These are phyloP conservation scores for Vaccinium macrocarpon DNA, from an alignment of 148 eudicot genomes.

Conservation along the genomic window DNA sequence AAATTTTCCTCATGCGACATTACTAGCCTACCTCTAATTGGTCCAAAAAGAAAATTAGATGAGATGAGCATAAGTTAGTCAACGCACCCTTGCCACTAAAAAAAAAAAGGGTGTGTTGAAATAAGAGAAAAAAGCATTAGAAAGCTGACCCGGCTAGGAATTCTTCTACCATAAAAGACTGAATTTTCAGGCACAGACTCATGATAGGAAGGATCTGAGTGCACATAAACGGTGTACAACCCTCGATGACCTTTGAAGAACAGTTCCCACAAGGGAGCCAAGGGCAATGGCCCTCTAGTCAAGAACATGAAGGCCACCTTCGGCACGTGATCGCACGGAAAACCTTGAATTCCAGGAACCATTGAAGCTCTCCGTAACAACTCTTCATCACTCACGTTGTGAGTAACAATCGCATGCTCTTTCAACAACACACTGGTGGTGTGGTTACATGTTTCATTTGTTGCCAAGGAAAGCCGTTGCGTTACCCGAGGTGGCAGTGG, in stretches of 20 bases:
- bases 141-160: constrained; percentile 62
- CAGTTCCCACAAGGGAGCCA: constrained; percentile 67
- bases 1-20: no score
- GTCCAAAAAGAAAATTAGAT: no score
- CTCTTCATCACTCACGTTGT: constrained; percentile 61
- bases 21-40: no score
- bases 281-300: constrained; percentile 62
- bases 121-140: neutral
- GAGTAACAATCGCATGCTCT: constrained; percentile 22
- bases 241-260: constrained; percentile 63
- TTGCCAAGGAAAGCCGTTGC: neutral
- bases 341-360: constrained; percentile 31
- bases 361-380: constrained; percentile 48
- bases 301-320: constrained; percentile 86
- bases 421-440: neutral
- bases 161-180: constrained; percentile 48
- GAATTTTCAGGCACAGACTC: constrained; percentile 39
- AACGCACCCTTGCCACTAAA: no score
- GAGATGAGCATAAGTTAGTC: no score
- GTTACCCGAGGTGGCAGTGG: neutral
- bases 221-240: constrained; percentile 59
- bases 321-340: constrained; percentile 22
- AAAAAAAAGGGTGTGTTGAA: neutral
- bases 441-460: neutral
- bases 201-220: constrained; percentile 58